Percentiles rank a stretch among this genome's conserved stretches.
phyloP scores from a whole-genome alignment of 2,329 filamentous ascomycete species.

The Bipolaris gigantea region DNA sequence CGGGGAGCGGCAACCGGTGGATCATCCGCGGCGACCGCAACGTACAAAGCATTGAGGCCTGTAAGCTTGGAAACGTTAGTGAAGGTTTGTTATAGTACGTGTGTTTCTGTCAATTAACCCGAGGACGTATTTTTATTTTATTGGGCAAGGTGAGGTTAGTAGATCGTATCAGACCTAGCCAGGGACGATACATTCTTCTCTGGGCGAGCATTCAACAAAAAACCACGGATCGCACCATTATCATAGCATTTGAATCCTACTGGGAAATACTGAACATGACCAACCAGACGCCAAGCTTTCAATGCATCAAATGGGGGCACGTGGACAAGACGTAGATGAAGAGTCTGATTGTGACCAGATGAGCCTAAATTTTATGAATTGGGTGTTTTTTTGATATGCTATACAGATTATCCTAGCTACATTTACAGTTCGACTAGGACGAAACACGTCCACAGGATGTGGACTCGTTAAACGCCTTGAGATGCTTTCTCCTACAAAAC shows the following conservation, averaged over 20 bases:
- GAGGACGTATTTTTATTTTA: not conserved
- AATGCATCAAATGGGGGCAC: no score
- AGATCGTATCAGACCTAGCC: not conserved
- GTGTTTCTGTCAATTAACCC: not conserved
- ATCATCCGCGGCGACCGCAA: conserved; percentile 5
- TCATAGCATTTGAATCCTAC: not conserved
- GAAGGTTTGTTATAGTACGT: not conserved
- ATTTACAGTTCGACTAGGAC: not conserved
- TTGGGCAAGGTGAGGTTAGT: not conserved
- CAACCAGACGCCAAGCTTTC: not conserved
- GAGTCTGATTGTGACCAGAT: not conserved
- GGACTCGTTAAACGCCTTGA: not conserved
- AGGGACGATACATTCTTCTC: not conserved
- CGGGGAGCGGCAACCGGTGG: conserved; percentile 15
- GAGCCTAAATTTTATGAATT: not conserved
- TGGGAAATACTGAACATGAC: not conserved
- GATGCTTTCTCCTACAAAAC: conserved; percentile 3
- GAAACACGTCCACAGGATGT: not conserved
- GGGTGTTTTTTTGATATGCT: not conserved
- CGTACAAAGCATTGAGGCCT: not conserved
- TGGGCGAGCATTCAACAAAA: not conserved
- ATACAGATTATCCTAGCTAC: not conserved
- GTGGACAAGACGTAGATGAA: not conserved
- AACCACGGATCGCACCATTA: not conserved
- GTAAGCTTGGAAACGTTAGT: not conserved